Conservation (phyloP, 371 early-diverging fungal genomes). For the Batkoa obscura region DNA sequence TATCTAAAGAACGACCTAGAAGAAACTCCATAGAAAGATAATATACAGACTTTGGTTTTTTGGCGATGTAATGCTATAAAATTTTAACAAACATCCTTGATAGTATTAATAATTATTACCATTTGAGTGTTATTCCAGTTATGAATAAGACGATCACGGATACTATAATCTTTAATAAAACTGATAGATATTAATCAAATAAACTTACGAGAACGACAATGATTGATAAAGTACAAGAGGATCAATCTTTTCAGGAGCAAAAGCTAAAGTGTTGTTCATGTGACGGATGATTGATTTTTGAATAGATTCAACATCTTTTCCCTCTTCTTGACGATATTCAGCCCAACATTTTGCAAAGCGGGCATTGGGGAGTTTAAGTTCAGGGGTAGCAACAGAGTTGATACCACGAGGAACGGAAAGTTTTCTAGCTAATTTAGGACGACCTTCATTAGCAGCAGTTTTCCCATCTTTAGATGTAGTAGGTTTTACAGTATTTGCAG, state of each 20-base stretch:
- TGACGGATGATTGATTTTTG: constrained; percentile 59
- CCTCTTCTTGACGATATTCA: neutral
- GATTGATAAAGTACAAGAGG: constrained; percentile 70
- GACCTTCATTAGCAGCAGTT: too few species aligned
- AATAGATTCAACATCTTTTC: constrained; percentile 32
- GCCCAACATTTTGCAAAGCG: constrained; percentile 3
- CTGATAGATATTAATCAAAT: neutral
- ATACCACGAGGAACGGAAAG: constrained; percentile 1
- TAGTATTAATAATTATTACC: constrained; percentile 9
- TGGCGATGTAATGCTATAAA: constrained; percentile 2
- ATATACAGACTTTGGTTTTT: constrained; percentile 74
- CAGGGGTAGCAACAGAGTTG: neutral
- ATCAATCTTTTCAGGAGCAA: constrained; percentile 61
- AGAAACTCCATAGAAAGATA: constrained; percentile 89
- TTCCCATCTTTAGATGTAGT: too few species aligned
- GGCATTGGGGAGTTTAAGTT: constrained; percentile 4
- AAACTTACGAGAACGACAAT: constrained; percentile 42
- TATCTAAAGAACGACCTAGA: constrained; percentile 83
- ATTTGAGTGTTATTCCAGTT: constrained; percentile 77
- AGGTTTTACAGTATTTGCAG: too few species aligned
- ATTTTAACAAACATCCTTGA: neutral
- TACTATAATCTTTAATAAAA: constrained; percentile 15
- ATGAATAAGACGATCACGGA: constrained; percentile 71
- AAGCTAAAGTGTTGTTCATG: constrained; percentile 58
- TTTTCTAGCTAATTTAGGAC: neutral